Percentiles rank a stretch among this genome's conserved stretches.
Conservation (phyloP, 768 basidiomycete genomes). For the Boletus vinaceobasis region DNA sequence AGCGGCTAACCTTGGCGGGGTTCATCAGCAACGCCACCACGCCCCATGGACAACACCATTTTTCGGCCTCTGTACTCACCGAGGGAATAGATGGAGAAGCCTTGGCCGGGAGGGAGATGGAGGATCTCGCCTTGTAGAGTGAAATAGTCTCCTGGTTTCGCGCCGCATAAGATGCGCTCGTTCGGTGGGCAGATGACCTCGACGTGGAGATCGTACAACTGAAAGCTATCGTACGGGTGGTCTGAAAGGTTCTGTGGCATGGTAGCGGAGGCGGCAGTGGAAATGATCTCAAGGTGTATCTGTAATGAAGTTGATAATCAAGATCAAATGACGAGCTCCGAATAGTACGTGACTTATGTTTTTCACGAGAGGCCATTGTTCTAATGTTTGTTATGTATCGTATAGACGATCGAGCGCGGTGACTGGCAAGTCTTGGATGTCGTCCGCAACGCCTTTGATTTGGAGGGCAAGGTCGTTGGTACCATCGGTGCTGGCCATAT, state of each 20-base stretch:
- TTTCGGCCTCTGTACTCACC: constrained; percentile 29
- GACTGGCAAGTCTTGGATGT: constrained; percentile 86
- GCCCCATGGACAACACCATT: background rate
- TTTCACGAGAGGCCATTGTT: background rate
- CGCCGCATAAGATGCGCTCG: constrained; percentile 58
- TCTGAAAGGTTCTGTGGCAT: constrained; percentile 1
- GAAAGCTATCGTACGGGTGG: constrained; percentile 42
- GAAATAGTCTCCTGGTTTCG: constrained; percentile 62
- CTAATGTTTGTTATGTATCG: background rate
- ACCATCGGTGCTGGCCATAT: constrained; percentile 84
- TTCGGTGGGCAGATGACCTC: constrained; percentile 59
- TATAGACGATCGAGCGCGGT: constrained; percentile 74
- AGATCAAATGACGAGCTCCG: background rate
- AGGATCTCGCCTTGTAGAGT: constrained; percentile 63
- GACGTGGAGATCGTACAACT: constrained; percentile 62
- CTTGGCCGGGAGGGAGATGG: constrained; percentile 56
- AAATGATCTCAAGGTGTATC: background rate
- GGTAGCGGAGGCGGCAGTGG: background rate
- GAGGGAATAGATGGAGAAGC: constrained; percentile 67
- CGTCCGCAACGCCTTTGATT: constrained; percentile 80
- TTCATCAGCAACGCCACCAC: background rate
- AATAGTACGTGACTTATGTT: background rate
- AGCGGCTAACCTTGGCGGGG: constrained; percentile 38
- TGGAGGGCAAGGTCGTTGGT: constrained; percentile 89
- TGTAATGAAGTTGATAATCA: background rate